A percentile compares a stretch with the other conserved stretches of the same genome.
phyloP scores from a whole-genome alignment of 2,329 filamentous ascomycete species.

The Cryphonectria japonica region DNA sequence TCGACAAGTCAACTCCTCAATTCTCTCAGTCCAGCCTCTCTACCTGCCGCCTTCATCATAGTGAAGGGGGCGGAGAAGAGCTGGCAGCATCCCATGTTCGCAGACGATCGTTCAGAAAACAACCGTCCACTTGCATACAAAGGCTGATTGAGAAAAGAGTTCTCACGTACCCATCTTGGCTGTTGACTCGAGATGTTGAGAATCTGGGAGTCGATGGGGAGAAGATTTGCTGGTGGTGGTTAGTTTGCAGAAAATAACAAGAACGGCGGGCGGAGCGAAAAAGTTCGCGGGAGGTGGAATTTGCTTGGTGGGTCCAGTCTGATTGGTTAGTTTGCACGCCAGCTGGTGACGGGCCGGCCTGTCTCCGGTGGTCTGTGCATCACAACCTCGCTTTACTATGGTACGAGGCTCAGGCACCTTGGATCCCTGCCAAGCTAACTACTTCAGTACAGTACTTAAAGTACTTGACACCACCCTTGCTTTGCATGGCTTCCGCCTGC shows the following conservation, averaged over 20 bases:
- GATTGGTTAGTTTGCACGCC: constrained; percentile 20
- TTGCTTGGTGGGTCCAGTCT: constrained; percentile 25
- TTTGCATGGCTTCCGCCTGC: background rate
- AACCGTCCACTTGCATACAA: constrained; percentile 55
- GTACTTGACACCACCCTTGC: too few species aligned
- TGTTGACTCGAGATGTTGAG: constrained; percentile 43
- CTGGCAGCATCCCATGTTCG: constrained; percentile 30
- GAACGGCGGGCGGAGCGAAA: constrained; percentile 21
- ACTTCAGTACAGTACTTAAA: too few species aligned
- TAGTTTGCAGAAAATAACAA: constrained; percentile 37
- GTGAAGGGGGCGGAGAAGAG: constrained; percentile 13
- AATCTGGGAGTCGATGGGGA: constrained; percentile 38
- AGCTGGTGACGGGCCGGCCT: constrained; percentile 17
- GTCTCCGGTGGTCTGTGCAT: background rate
- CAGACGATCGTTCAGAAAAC: constrained; percentile 27
- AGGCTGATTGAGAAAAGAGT: constrained; percentile 42
- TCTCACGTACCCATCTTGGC: constrained; percentile 66
- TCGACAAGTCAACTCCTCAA: constrained; percentile 10
- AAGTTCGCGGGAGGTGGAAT: constrained; percentile 28
- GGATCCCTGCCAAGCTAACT: too few species aligned
- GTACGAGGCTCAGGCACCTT: too few species aligned
- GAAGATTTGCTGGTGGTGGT: constrained; percentile 39
- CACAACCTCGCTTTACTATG: background rate
- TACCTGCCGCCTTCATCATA: constrained; percentile 5
- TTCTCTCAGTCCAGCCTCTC: constrained; percentile 22